Base-by-base conservation (phyloP, 2,329 filamentous ascomycete genomes). In the Aspergillus nomiae region DNA sequence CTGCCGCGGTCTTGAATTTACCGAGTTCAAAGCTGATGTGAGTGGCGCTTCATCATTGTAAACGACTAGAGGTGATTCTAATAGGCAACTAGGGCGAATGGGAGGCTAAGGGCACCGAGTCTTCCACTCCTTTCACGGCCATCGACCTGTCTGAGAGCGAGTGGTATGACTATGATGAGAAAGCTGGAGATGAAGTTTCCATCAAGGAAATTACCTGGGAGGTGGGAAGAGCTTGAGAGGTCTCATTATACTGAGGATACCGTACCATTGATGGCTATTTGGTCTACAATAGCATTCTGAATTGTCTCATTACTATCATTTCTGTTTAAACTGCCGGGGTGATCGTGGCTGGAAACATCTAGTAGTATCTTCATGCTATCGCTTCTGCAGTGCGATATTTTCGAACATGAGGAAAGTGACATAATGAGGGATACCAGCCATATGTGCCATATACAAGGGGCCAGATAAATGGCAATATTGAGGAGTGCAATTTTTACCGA, bases 91-190 rank as follows among this genome's bases (percentile, higher is more conserved):
- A 96, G 90, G 95, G 95, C 14, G 91, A 96, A 56, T 99, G 94
- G 91, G 83, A 94, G 61, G 94, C 90, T 0, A 92, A 91, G 54
- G 95, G 94, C 3, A 64, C 85, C 19, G 94, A 97, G 21, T 93
- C 92, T 0, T 85, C 84, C 11, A 95, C 91, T 46, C 91, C 92
- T 71, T 99, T 99, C 73, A 84, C 87, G 0, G 87, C 81, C 6
- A 91, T 98, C 59, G 94, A 98, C 69, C 80, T 99, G 60, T 83
- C 83, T 0, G 95, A 99, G 32, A 94, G 92, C 30, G 95, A 99
- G 72, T 99, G 95, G 95, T 99, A 91, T 78, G 94, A 98, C 71
- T 99, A 98, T 73, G 94, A 98, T 70, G 94, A 98, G 80, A 97
- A 98, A 82, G 86, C 92, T 0, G 86, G 90, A 0, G 92, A 96